phyloP scores from a whole-genome alignment of 352 stramenopile genomes.

The Halophytophthora polymorphica region DNA sequence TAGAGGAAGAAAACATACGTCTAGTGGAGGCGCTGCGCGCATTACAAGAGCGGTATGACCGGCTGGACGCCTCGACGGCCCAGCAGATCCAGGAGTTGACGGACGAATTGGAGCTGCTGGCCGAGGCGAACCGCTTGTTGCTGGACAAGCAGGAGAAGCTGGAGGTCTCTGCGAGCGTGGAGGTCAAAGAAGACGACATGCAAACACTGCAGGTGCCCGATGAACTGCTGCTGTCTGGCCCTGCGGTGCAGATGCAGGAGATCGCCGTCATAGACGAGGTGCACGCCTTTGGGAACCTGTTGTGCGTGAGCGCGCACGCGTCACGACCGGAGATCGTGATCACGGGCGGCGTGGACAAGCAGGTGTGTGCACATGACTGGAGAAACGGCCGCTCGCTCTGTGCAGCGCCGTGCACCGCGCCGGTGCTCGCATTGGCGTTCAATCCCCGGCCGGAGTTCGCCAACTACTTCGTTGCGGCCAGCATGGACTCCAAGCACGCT shows the following conservation, averaged over 20 bases:
- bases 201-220: conserved; percentile 53
- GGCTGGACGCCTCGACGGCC: conserved; percentile 25
- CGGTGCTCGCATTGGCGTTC: conserved; percentile 61
- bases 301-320: conserved; percentile 53
- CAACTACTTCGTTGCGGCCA: conserved; percentile 56
- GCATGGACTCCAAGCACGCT: conserved; percentile 72
- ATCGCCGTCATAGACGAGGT: conserved; percentile 39
- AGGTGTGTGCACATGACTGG: conserved; percentile 71
- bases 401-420: conserved; percentile 27
- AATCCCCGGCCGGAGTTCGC: conserved; percentile 38
- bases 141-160: conserved; percentile 41
- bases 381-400: conserved; percentile 40
- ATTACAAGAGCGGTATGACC: conserved; percentile 53
- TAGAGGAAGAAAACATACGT: conserved; percentile 44
- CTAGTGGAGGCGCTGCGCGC: conserved; percentile 39
- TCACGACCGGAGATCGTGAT: conserved; percentile 39
- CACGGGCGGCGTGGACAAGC: conserved; percentile 74
- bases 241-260: conserved; percentile 25
- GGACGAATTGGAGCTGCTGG: conserved; percentile 73
- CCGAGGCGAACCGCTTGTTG: conserved; percentile 68
- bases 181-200: conserved; percentile 2
- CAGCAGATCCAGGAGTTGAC: conserved; percentile 52
- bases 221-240: conserved; percentile 60
- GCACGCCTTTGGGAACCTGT: conserved; percentile 64
- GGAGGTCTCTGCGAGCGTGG: neutral